These are phyloP conservation scores for Rhizopogon sp. DNA, from an alignment of 768 basidiomycete species.

Conservation along the genomic window DNA sequence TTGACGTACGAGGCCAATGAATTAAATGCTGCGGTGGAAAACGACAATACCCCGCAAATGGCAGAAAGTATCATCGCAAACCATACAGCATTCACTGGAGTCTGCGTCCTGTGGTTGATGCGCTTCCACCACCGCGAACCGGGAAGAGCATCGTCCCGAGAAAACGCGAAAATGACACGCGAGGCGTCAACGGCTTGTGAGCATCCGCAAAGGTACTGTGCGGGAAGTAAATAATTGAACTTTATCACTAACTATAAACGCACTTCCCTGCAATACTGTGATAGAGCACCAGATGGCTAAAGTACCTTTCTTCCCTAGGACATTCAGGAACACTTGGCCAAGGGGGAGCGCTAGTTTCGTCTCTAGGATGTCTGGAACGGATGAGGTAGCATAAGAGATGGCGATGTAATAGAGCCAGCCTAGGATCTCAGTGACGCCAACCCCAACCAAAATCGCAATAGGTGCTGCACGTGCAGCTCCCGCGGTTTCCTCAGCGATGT, in stretches of 20 bases:
- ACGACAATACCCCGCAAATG: constrained; percentile 27
- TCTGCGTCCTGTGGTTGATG: constrained; percentile 26
- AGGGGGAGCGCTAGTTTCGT: constrained; percentile 33
- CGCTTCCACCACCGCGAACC: constrained; percentile 33
- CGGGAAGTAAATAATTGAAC: neutral
- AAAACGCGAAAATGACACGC: constrained; percentile 42
- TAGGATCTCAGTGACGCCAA: constrained; percentile 32
- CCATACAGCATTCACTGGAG: constrained; percentile 38
- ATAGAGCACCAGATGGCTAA: constrained; percentile 41
- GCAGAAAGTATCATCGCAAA: constrained; percentile 28
- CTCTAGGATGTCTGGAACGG: constrained; percentile 28
- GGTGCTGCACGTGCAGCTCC: constrained; percentile 40
- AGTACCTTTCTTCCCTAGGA: constrained; percentile 36
- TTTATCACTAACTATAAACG: neutral
- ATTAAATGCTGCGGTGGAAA: constrained; percentile 28
- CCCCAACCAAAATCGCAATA: constrained; percentile 39
- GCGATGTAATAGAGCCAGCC: constrained; percentile 41
- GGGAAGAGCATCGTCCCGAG: constrained; percentile 32
- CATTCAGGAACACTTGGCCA: constrained; percentile 35
- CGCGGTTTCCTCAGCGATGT: constrained; percentile 41
- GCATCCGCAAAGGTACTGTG: constrained; percentile 37
- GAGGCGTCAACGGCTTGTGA: constrained; percentile 44
- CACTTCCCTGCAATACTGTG: constrained; percentile 35
- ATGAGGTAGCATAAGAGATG: constrained; percentile 37
- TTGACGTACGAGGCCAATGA: constrained; percentile 29